Base-by-base conservation (phyloP, 139 green algal species). In the Diplosphaera chodatii region DNA sequence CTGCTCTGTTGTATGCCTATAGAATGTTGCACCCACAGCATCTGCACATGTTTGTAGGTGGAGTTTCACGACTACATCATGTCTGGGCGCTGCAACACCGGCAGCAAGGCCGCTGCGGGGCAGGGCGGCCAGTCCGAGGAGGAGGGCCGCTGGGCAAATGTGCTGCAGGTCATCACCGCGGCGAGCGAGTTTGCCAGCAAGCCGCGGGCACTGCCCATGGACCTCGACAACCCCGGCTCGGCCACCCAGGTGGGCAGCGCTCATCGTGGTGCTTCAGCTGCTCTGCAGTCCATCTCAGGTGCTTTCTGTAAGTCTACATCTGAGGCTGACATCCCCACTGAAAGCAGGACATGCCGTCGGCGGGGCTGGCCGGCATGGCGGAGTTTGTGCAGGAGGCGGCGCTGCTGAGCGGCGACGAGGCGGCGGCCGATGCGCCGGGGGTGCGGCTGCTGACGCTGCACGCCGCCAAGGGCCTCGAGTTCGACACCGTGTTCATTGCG, bases 401-500 rank as follows among this genome's bases (percentile, higher is more conserved):
- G 31, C 68, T 91, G 25, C 72, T 72, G 65, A 76, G 40, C 23
- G 68, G 27, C n/a, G 68, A 67, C 1, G 79, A 85, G n/a, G 70
- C 32, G 1, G 70, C 66, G 4, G 63, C 56, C 21, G 69, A 74
- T 27, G 55, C 31, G 25, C 22, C 29, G 20, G 72, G 70, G 1
- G 86, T 90, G 66, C 76, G 77, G 4, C 69, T 91, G 18, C 83
- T 84, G 77, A 89, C 86, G 3, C 66, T 91, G 63, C 86, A 91
- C 74, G 74, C 74, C 0, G 76, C 84, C 32, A 91, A 91, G 63
- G 86, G 86, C 16, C 79, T 90, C 20, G 86, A 91, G 74, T 91
- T 86, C 34, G 55, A 80, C 20, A 67, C 59, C 1, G 83, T 89
- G 0, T 87, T 87, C 56, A 73, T 91, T 22, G 68, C 78, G 32